These are phyloP conservation scores for Diphasiastrum complanatum DNA, from an alignment of 83 land plant species.

Conservation along the genomic window DNA sequence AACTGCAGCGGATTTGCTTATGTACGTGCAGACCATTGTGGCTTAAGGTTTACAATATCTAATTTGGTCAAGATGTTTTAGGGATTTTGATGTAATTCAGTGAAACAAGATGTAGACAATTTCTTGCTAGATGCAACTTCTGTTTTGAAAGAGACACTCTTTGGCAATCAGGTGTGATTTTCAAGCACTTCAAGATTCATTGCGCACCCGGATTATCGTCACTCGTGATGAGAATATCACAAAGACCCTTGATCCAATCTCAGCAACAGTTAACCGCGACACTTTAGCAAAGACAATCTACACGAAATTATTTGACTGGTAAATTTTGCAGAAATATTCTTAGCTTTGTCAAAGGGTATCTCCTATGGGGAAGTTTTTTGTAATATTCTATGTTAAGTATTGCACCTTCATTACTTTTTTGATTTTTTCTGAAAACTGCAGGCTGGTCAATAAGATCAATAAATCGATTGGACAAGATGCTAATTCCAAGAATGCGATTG, in stretches of 20 bases:
- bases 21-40: too few relatives aligned
- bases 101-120: not conserved
- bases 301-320: constrained; percentile 97
- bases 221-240: constrained; percentile 93
- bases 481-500: constrained; percentile 76
- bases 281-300: constrained; percentile 94
- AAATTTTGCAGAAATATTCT: constrained; percentile 4
- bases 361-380: too few relatives aligned
- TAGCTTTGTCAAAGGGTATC: too few relatives aligned
- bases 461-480: constrained; percentile 97
- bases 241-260: constrained; percentile 64
- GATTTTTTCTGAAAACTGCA: too few relatives aligned
- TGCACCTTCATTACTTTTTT: too few relatives aligned
- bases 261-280: constrained; percentile 82
- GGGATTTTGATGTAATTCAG: not conserved
- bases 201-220: constrained; percentile 81
- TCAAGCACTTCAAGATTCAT: constrained; percentile 66
- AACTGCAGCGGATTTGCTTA: constrained; percentile 86
- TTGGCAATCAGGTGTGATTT: constrained; percentile 73
- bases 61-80: not conserved
- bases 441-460: constrained; percentile 92
- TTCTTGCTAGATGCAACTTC: not conserved
- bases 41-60: not conserved
- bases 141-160: too few relatives aligned
- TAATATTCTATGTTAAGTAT: too few relatives aligned